A percentile compares a stretch with the other conserved stretches of the same genome.
Evolutionary conservation across 805 yeast species (phyloP).

Genomic region (Kluyveromyces lactis): DNA sequence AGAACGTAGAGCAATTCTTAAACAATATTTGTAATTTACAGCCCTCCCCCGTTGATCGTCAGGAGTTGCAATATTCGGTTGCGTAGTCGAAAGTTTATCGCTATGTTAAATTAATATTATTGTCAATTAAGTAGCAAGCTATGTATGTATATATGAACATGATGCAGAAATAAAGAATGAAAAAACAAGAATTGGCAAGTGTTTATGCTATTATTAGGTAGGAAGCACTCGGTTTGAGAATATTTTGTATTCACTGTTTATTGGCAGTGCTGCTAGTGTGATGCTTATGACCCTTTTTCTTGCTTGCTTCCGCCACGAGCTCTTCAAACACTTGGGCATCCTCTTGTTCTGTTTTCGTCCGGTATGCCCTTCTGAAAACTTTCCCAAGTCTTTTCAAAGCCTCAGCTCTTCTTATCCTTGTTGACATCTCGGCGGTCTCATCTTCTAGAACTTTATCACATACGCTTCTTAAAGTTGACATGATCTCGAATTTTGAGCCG

Average conservation of each 20-base stretch:
- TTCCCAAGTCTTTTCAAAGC: slow-evolving; percentile 53
- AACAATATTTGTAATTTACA: slow-evolving; percentile 4
- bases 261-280: too few relatives aligned
- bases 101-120: too few relatives aligned
- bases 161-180: too few relatives aligned
- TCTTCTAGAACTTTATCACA: slow-evolving; percentile 61
- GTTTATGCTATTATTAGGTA: too few relatives aligned
- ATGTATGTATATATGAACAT: too few relatives aligned
- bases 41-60: too few relatives aligned
- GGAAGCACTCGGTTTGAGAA: too few relatives aligned
- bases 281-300: slow-evolving; percentile 25
- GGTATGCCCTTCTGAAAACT: slow-evolving; percentile 47
- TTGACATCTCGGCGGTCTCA: slow-evolving; percentile 37
- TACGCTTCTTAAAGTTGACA: slow-evolving; percentile 60
- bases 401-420: slow-evolving; percentile 53
- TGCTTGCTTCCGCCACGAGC: slow-evolving; percentile 45
- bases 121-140: too few relatives aligned
- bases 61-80: too few relatives aligned
- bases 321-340: slow-evolving; percentile 76
- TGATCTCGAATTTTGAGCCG: slow-evolving; percentile 72
- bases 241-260: too few relatives aligned
- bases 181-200: too few relatives aligned
- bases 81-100: too few relatives aligned
- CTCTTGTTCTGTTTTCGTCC: slow-evolving; percentile 63
- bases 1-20: slow-evolving; percentile 38